Base-by-base conservation (phyloP, 805 yeast genomes). In the Candida arabinofermentans region DNA sequence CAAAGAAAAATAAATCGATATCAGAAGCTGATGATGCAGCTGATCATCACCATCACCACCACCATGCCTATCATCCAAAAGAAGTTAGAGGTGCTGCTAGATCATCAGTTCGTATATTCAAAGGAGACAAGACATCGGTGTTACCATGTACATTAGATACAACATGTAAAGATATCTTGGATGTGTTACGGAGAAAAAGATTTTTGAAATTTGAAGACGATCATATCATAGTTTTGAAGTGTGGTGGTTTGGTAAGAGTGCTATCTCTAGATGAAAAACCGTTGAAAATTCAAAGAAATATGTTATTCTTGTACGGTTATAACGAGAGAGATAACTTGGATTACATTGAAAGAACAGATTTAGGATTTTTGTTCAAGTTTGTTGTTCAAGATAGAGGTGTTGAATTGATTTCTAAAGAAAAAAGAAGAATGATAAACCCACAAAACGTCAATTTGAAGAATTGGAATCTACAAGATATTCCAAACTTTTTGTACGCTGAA, bases 361-460 rank as follows among this genome's bases (percentile, higher is more conserved):
- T 89, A 47, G 81, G 89, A 37, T 87, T 81, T 54, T 69, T 90
- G 33, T 86, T 89, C 64, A 85, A 87, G 50, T 88, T 90, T 59
- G 80, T 83, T 24, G 84, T 79, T 41, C 88, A 84, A 54, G 91
- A 85, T 50, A 75, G 76, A n/a, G 65, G 75, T 45, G 71, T 83
- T 40, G 64, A 62, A 39, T 29, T 53, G 21, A 60, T 62, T 17
- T 55, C 62, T 43, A 55, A 57, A 40, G 65, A 59, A 23, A 58
- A 53, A 34, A 53, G 58, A 41, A 47, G 57, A 35, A 67, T 79
- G 34, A 75, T 71, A 44, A 86, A 85, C 59, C 81, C 81, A 47
- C 79, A 81, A 18, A 79, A 81, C 58, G 95, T 87, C 9, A 79
- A 86, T 58, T 70, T 89, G 46, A 75, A 81, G 29, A 77, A 84